Percentiles rank a stretch among this genome's conserved stretches.
Conservation (phyloP, 352 stramenopile species). For the Pythium chondricola region DNA sequence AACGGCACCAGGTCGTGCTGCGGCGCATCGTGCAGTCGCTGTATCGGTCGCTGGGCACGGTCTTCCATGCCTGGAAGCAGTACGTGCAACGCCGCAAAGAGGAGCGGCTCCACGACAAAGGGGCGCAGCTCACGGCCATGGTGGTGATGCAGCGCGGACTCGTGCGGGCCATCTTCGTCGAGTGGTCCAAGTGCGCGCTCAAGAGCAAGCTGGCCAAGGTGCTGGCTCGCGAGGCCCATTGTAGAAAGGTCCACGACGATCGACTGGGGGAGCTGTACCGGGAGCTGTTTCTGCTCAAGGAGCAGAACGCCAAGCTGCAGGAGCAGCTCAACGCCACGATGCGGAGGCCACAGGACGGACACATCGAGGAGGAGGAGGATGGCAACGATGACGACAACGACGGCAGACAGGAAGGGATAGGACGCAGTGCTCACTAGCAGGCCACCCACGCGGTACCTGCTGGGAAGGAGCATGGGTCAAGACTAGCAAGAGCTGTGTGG, state of each 20-base stretch:
- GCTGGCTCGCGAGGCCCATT: slow-evolving; percentile 9
- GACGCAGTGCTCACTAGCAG: background rate
- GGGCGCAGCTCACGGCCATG: slow-evolving; percentile 42
- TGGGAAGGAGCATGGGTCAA: no score
- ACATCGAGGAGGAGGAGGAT: background rate
- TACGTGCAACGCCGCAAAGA: slow-evolving; percentile 26
- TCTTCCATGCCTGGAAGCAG: slow-evolving; percentile 53
- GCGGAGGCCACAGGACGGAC: background rate
- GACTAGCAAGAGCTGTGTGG: no score
- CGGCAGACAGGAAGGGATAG: background rate
- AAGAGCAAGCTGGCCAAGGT: slow-evolving; percentile 10
- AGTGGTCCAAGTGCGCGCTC: slow-evolving; percentile 40
- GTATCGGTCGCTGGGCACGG: slow-evolving; percentile 38
- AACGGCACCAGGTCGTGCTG: slow-evolving; percentile 38
- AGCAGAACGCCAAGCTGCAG: slow-evolving; percentile 24
- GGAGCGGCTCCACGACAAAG: slow-evolving; percentile 41
- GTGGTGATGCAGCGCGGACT: slow-evolving; percentile 44
- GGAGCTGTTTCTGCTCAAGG: slow-evolving; percentile 35
- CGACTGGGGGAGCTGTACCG: slow-evolving; percentile 24
- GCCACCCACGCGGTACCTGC: no score
- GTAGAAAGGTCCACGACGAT: slow-evolving; percentile 25
- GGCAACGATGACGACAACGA: slow-evolving; percentile 1
- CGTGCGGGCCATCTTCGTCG: slow-evolving; percentile 39
- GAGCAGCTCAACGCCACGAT: background rate
- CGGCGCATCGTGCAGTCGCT: slow-evolving; percentile 44